phyloP scores from a whole-genome alignment of 2,329 filamentous ascomycete genomes.

The Trichoderma oligosporum region DNA sequence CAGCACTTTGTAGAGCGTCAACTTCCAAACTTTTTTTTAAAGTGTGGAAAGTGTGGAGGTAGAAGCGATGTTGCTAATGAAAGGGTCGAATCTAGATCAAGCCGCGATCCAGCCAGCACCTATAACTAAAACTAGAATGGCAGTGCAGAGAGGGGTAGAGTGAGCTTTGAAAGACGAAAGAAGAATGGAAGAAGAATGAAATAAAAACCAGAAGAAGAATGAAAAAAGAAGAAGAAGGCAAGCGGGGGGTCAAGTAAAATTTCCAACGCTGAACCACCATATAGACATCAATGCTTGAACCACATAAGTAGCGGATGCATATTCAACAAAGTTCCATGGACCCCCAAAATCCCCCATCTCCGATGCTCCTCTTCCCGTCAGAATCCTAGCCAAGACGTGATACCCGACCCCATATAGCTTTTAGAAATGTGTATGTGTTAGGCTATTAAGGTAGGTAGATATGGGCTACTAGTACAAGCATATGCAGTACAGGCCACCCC shows the following conservation, averaged over 20 bases:
- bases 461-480: background rate
- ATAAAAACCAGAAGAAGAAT: background rate
- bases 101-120: background rate
- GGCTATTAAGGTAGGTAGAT: background rate
- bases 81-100: conserved; percentile 5
- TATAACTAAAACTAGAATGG: background rate
- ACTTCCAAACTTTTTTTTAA: too few species aligned
- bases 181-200: background rate
- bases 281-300: conserved; percentile 12
- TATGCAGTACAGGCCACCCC: background rate
- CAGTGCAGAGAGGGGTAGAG: background rate
- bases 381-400: background rate
- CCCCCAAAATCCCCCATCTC: conserved; percentile 9
- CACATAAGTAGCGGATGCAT: background rate
- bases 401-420: conserved; percentile 5
- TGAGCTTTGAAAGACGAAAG: too few species aligned
- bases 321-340: conserved; percentile 16
- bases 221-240: background rate
- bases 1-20: too few species aligned
- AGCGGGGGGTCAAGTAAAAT: background rate
- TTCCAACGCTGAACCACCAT: background rate
- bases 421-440: too few species aligned
- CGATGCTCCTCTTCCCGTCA: conserved; percentile 1
- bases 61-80: conserved; percentile 7
- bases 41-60: conserved; percentile 4